phyloP scores from a whole-genome alignment of 2,329 filamentous ascomycete genomes.

The Aspergillus aculeatinus region DNA sequence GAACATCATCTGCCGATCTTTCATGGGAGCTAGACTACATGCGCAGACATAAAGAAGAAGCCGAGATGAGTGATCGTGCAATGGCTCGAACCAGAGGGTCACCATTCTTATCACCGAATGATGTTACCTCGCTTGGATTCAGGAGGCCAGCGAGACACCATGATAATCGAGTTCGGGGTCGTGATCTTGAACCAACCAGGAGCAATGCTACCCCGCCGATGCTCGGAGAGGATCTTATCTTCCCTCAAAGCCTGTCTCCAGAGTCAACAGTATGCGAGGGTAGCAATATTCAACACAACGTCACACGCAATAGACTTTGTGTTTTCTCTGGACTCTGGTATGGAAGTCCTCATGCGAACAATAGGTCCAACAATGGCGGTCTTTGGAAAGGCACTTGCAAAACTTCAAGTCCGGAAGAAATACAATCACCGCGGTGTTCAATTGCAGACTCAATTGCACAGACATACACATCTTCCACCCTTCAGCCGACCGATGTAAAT shows the following conservation, averaged over 20 bases:
- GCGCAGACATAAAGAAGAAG: conserved; percentile 71
- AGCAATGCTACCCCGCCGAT: conserved; percentile 73
- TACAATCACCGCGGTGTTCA: neutral
- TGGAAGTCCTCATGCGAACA: conserved; percentile 60
- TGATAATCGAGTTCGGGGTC: conserved; percentile 22
- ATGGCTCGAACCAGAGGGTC: conserved; percentile 33
- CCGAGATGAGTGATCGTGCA: conserved; percentile 48
- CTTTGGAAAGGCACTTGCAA: conserved; percentile 47
- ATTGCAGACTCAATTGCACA: neutral
- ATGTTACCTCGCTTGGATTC: conserved; percentile 3
- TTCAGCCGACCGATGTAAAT: neutral
- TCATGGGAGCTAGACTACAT: conserved; percentile 78
- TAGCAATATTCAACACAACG: conserved; percentile 60
- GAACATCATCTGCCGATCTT: conserved; percentile 48
- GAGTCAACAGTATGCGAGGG: conserved; percentile 81
- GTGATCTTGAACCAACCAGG: conserved; percentile 53
- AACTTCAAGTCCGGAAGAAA: conserved; percentile 9
- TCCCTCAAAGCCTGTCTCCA: conserved; percentile 79
- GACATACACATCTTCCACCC: conserved; percentile 18
- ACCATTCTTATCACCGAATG: conserved; percentile 33
- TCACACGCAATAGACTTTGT: conserved; percentile 49
- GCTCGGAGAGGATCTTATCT: conserved; percentile 77
- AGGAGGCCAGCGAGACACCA: conserved; percentile 10
- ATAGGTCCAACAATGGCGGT: conserved; percentile 35
- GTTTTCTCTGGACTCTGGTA: conserved; percentile 70